A percentile compares a stretch with the other conserved stretches of the same genome.
These are phyloP conservation scores for Cetradonia linearis DNA, from an alignment of 495 filamentous ascomycete genomes.

Conservation along the genomic window DNA sequence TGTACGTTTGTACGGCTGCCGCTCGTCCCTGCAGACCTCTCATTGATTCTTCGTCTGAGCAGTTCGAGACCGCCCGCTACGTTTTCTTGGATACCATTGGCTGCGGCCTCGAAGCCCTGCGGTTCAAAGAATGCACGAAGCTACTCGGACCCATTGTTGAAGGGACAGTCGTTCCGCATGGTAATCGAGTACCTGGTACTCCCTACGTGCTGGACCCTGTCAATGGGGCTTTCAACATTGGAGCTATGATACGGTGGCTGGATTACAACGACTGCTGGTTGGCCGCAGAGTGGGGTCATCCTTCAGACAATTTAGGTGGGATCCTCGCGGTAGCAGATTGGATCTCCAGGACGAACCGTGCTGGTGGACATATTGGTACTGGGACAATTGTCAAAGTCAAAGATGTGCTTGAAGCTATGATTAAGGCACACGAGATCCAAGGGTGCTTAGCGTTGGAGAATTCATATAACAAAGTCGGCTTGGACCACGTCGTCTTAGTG, in stretches of 20 bases:
- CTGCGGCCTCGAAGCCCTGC: constrained; percentile 88
- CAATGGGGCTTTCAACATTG: constrained; percentile 96
- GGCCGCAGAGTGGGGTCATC: constrained; percentile 97
- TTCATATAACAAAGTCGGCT: constrained; percentile 94
- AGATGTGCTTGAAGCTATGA: constrained; percentile 95
- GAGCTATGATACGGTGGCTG: constrained; percentile 95
- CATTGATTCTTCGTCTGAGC: constrained; percentile 19
- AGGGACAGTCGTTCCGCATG: constrained; percentile 87
- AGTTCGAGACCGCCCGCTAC: constrained; percentile 89
- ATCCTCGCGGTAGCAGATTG: constrained; percentile 96
- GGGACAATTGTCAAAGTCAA: constrained; percentile 79
- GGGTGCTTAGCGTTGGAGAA: constrained; percentile 94
- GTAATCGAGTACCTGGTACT: constrained; percentile 84
- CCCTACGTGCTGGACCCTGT: constrained; percentile 91
- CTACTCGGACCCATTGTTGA: constrained; percentile 88
- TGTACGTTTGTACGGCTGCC: constrained; percentile 43
- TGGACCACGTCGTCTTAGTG: constrained; percentile 95
- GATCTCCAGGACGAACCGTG: constrained; percentile 90
- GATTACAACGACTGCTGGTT: constrained; percentile 99
- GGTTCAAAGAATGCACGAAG: constrained; percentile 92
- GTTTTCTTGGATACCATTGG: constrained; percentile 92
- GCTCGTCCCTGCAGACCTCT: neutral
- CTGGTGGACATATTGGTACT: constrained; percentile 72
- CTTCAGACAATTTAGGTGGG: constrained; percentile 91
- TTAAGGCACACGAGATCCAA: constrained; percentile 99